Evolutionary conservation across 352 stramenopile species (phyloP).

Genomic region (Globisporangium orthogonon): DNA sequence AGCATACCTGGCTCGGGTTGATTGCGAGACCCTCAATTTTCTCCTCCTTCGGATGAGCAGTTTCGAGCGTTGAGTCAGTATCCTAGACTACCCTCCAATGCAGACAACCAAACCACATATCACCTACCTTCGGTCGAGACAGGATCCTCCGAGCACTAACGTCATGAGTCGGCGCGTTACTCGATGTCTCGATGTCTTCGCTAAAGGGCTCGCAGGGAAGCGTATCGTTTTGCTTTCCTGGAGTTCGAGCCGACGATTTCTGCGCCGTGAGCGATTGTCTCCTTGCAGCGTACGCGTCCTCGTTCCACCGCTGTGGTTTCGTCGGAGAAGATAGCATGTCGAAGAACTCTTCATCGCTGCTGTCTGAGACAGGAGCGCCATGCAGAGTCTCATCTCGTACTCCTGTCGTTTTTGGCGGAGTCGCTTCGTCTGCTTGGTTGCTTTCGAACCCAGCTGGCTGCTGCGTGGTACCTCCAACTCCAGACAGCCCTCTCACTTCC

Average conservation of each 20-base stretch:
- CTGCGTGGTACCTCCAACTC: neutral
- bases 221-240: neutral
- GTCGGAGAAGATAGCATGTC: neutral
- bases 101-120: too few species aligned
- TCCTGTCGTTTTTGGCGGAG: neutral
- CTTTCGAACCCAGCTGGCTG: neutral
- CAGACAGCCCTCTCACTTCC: neutral
- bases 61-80: neutral
- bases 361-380: neutral
- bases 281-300: neutral
- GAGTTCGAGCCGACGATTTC: neutral
- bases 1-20: constrained; percentile 13
- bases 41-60: constrained; percentile 5
- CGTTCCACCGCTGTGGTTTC: neutral
- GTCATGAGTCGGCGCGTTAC: neutral
- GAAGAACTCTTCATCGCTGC: neutral
- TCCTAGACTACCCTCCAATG: too few species aligned
- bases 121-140: neutral
- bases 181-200: neutral
- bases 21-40: constrained; percentile 5
- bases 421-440: neutral
- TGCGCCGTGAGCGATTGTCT: neutral
- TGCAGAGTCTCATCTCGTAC: neutral
- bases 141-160: neutral
- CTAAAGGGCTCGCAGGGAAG: neutral